Evolutionary conservation across 75 land plant genomes (phyloP).

Genomic region (Isoetes taiwanensis): DNA sequence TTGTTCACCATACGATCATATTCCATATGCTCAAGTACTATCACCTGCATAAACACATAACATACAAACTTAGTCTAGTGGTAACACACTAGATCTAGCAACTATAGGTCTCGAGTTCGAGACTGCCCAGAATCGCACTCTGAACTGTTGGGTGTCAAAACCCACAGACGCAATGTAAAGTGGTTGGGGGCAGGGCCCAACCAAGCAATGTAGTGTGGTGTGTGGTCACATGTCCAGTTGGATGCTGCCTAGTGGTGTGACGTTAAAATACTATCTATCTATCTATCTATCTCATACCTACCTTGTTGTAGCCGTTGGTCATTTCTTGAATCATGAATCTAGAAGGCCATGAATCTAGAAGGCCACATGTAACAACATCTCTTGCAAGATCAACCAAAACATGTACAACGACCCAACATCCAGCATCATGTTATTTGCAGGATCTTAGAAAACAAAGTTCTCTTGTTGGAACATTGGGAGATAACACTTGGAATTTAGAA

Average conservation of each 20-base stretch:
- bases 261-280: too few species aligned
- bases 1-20: conserved; percentile 9
- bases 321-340: conserved; percentile 11
- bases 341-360: conserved; percentile 11
- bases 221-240: too few species aligned
- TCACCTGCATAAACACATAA: background rate
- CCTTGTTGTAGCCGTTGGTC: conserved; percentile 13
- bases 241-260: too few species aligned
- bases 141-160: too few species aligned
- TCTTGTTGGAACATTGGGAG: conserved; percentile 63
- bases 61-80: too few species aligned
- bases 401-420: conserved; percentile 59
- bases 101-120: too few species aligned
- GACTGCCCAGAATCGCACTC: too few species aligned
- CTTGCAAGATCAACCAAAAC: conserved; percentile 48
- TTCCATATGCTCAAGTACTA: conserved; percentile 21
- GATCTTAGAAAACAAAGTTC: conserved; percentile 55
- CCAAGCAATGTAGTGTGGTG: too few species aligned
- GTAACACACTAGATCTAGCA: too few species aligned
- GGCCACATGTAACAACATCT: conserved; percentile 16
- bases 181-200: too few species aligned
- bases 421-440: conserved; percentile 49
- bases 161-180: too few species aligned
- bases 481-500: conserved; percentile 58
- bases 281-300: background rate